phyloP scores from a whole-genome alignment of 805 yeast genomes.

The Suhomyces sp. region DNA sequence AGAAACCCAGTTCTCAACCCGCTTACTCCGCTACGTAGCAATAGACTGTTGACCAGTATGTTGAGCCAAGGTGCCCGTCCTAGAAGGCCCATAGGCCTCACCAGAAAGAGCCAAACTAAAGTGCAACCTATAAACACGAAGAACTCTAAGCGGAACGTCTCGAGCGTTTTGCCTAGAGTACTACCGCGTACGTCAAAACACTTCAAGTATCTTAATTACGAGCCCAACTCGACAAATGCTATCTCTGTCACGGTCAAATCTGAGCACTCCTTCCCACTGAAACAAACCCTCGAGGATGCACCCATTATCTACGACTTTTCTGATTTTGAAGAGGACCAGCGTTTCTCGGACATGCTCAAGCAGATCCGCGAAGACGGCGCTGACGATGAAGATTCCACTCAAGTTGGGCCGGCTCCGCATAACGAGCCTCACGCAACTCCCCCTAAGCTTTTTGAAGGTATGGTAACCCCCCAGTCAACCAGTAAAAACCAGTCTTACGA shows the following conservation, averaged over 20 bases:
- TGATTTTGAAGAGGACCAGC: constrained; percentile 19
- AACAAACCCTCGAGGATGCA: constrained; percentile 10
- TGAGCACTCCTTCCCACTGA: background rate
- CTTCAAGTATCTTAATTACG: constrained; percentile 4
- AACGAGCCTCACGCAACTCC: background rate
- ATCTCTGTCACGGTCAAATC: background rate
- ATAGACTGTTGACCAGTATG: background rate
- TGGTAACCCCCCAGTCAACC: background rate
- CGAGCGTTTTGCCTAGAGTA: constrained; percentile 2
- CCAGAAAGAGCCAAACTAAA: background rate
- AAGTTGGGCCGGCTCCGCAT: background rate
- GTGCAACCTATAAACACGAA: background rate
- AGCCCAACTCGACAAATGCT: background rate
- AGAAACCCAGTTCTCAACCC: background rate
- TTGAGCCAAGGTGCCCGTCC: background rate
- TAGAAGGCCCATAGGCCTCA: constrained; percentile 1
- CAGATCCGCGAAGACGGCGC: background rate
- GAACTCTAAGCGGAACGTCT: background rate
- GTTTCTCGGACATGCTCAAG: constrained; percentile 13
- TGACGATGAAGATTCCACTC: background rate
- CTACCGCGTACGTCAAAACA: constrained; percentile 5
- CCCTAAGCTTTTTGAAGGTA: background rate
- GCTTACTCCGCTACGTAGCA: background rate
- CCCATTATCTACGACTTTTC: constrained; percentile 19
- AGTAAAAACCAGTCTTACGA: constrained; percentile 9